Conservation (phyloP, 2,329 filamentous ascomycete genomes). For the Fusarium sp. region DNA sequence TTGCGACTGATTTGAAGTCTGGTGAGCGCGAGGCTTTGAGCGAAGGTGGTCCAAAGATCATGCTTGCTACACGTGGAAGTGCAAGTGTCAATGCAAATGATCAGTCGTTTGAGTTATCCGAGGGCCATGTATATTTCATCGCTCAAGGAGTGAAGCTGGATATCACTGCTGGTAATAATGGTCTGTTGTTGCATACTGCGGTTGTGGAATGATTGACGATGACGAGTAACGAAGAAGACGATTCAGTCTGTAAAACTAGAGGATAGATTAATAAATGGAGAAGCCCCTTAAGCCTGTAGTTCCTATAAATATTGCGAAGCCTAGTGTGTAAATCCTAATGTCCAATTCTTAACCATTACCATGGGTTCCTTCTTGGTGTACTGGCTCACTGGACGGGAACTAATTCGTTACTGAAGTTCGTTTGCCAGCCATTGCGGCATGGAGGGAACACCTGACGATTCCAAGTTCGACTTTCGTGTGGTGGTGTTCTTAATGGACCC, state of each 20-base stretch:
- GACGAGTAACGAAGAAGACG: neutral
- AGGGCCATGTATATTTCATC: slow-evolving; percentile 45
- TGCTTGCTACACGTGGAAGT: slow-evolving; percentile 39
- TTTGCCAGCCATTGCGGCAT: neutral
- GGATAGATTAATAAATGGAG: neutral
- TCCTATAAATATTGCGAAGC: neutral
- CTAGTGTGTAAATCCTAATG: neutral
- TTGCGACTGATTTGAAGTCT: slow-evolving; percentile 66
- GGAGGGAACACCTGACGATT: neutral
- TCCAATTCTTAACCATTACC: neutral
- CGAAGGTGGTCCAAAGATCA: slow-evolving; percentile 39
- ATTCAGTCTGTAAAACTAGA: neutral
- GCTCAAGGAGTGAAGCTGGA: slow-evolving; percentile 39
- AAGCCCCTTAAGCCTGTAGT: neutral
- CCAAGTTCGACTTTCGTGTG: neutral
- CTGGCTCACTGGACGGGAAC: no score
- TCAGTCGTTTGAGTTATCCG: slow-evolving; percentile 36
- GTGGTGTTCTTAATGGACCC: neutral
- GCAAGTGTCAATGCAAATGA: slow-evolving; percentile 36
- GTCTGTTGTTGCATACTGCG: slow-evolving; percentile 40
- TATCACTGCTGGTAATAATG: slow-evolving; percentile 33
- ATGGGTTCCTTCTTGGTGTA: neutral
- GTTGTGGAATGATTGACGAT: slow-evolving; percentile 25
- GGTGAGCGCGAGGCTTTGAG: slow-evolving; percentile 66
- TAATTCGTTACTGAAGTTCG: neutral